Percentiles rank a stretch among this genome's conserved stretches.
phyloP scores from a whole-genome alignment of 352 stramenopile species.

The Saprolegnia diclina region DNA sequence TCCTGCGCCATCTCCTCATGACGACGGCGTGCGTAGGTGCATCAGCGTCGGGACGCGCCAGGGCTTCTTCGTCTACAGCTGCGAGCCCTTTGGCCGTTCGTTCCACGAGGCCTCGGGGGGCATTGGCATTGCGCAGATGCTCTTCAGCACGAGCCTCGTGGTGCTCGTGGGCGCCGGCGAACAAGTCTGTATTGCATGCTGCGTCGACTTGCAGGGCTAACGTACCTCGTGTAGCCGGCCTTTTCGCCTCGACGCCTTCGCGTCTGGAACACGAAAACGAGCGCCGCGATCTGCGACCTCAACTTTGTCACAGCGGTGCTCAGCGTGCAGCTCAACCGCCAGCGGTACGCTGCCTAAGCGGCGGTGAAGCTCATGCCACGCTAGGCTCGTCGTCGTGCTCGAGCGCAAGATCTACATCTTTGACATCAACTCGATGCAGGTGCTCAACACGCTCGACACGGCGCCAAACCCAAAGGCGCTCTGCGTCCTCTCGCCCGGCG shows the following conservation, averaged over 20 bases:
- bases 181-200: slow-evolving; percentile 42
- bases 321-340: slow-evolving; percentile 87
- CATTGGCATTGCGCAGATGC: slow-evolving; percentile 89
- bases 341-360: slow-evolving; percentile 39
- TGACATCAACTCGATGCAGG: slow-evolving; percentile 92
- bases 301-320: slow-evolving; percentile 89
- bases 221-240: slow-evolving; percentile 45
- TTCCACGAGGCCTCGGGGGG: slow-evolving; percentile 85
- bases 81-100: slow-evolving; percentile 85
- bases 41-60: slow-evolving; percentile 84
- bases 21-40: slow-evolving; percentile 43
- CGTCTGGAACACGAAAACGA: slow-evolving; percentile 90
- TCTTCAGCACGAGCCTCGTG: slow-evolving; percentile 91
- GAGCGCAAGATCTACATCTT: slow-evolving; percentile 91
- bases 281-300: slow-evolving; percentile 85
- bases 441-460: slow-evolving; percentile 87
- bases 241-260: slow-evolving; percentile 87
- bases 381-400: slow-evolving; percentile 76
- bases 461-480: slow-evolving; percentile 80
- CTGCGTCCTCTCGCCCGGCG: slow-evolving; percentile 78
- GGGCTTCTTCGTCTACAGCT: slow-evolving; percentile 89
- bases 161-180: slow-evolving; percentile 86
- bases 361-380: not conserved
- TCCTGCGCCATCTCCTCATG: not conserved
- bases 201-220: not conserved